Base-by-base conservation (phyloP, 2,329 filamentous ascomycete species). In the Dactylella cylindrospora region DNA sequence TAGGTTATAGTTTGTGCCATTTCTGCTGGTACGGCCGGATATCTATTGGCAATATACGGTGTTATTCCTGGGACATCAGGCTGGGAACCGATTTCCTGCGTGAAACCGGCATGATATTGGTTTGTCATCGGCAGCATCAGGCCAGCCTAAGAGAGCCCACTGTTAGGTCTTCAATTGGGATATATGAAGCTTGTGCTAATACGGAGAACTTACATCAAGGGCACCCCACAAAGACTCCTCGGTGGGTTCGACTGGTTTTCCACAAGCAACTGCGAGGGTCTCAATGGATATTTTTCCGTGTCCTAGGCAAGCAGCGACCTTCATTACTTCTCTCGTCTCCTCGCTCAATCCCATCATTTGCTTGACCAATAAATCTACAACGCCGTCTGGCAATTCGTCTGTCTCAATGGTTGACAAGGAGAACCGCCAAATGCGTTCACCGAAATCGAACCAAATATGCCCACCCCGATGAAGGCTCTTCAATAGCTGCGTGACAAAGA, bases 331-430 rank as follows among this genome's bases (percentile, higher is more conserved):
- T 25, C 68, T 65, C 3, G 68, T 69, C 23, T 67, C 65, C n/a
- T 67, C 64, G 10, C 55, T 62, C 35, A 69, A 40, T 31, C 65
- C 67, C 40, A 67, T 67, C 68, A 69, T 69, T 28, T 68, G 66
- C 31, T 67, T 69, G 13, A 69, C 68, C 25, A 69, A 60, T 20
- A 69, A 64, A 50, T 69, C 68, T 5, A 69, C 67, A 15, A 69
- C 67, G 7, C 67, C 68, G 19, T 68, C 67, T 3, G 68, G 68
- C 6, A 69, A 31, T 33, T 68, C 68, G 15, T 66, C 65, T 9
- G 67, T 65, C 50, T 69, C 68, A 32, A 68, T 66, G 15, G 65
- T 67, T 9, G 67, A 68, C 29, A 69, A 47, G 35, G 66, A 68
- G 61, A 69, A 69, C 23, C 67, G 61, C 68, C 68, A 69, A 38